Evolutionary conservation across 495 filamentous ascomycete genomes (phyloP).

Genomic region (Bacidia rubella): DNA sequence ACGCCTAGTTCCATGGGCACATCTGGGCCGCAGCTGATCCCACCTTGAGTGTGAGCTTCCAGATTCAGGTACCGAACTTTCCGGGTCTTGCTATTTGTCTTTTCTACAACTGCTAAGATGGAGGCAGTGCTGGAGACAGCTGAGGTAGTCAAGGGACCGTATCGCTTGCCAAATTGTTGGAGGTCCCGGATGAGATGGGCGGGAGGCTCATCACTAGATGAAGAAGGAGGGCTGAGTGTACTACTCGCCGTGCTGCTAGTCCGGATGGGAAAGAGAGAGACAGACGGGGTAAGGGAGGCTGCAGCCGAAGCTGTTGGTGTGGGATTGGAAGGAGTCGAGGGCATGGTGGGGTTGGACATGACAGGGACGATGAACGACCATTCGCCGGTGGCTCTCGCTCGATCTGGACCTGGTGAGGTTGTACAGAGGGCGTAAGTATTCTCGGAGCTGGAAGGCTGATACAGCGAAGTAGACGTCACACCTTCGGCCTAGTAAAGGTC

Average conservation of each 20-base stretch:
- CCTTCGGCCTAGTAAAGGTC: constrained; percentile 9
- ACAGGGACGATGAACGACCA: constrained; percentile 16
- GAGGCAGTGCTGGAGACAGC: too few species aligned
- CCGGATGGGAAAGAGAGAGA: too few species aligned
- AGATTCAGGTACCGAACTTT: constrained; percentile 5
- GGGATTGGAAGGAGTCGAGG: constrained; percentile 8
- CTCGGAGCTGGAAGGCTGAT: constrained; percentile 4
- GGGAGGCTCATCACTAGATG: too few species aligned
- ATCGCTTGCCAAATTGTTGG: too few species aligned
- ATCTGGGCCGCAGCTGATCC: constrained; percentile 2
- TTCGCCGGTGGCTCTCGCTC: constrained; percentile 9
- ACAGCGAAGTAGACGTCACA: constrained; percentile 14
- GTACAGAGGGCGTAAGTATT: constrained; percentile 11
- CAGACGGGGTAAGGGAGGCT: constrained; percentile 5
- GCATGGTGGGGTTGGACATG: not conserved
- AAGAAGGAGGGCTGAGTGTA: too few species aligned
- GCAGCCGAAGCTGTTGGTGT: constrained; percentile 1
- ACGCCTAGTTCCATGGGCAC: not conserved
- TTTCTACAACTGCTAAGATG: constrained; percentile 3
- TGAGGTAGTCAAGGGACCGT: too few species aligned
- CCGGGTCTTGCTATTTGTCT: not conserved
- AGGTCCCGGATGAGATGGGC: too few species aligned
- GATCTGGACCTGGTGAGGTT: constrained; percentile 11
- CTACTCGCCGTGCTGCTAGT: too few species aligned
- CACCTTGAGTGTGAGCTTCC: constrained; percentile 2